Evolutionary conservation across 257 asterid species (phyloP).

Genomic region (Nicotiana benthamiana): DNA sequence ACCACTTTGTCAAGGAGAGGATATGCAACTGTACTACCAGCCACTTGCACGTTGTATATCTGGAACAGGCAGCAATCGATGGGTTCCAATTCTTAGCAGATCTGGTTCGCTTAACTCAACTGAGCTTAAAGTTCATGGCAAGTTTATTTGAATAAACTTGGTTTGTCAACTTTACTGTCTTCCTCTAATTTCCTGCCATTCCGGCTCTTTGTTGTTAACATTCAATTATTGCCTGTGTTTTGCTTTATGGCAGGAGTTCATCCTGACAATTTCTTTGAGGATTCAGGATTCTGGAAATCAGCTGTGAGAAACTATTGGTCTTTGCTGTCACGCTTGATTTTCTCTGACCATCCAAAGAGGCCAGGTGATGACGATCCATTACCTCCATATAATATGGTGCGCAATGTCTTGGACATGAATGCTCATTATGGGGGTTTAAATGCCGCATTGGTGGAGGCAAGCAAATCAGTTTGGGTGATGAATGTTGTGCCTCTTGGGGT

Average conservation of each 20-base stretch:
- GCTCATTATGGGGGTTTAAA: conserved; percentile 85
- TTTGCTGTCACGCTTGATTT: conserved; percentile 84
- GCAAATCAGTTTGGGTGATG: conserved; percentile 89
- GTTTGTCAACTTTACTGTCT: neutral
- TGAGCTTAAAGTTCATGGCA: conserved; percentile 68
- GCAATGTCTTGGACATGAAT: conserved; percentile 93
- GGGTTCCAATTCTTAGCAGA: conserved; percentile 70
- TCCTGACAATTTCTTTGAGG: conserved; percentile 64
- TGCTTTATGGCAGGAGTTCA: conserved; percentile 48
- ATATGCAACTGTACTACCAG: conserved; percentile 60
- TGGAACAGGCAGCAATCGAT: conserved; percentile 63
- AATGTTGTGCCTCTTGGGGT: conserved; percentile 80
- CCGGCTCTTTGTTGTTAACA: neutral
- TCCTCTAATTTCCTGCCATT: neutral
- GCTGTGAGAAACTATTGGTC: conserved; percentile 84
- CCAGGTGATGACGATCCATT: conserved; percentile 92
- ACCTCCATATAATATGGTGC: conserved; percentile 89
- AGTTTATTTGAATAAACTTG: conserved; percentile 14
- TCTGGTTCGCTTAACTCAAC: conserved; percentile 39
- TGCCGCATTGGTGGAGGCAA: conserved; percentile 56
- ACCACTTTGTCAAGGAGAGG: conserved; percentile 75
- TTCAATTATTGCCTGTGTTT: neutral
- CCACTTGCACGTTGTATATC: conserved; percentile 66
- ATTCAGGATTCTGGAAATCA: conserved; percentile 68
- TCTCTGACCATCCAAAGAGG: conserved; percentile 96